phyloP scores from a whole-genome alignment of 1,284 basidiomycete genomes.

The Earliella scabrosa region DNA sequence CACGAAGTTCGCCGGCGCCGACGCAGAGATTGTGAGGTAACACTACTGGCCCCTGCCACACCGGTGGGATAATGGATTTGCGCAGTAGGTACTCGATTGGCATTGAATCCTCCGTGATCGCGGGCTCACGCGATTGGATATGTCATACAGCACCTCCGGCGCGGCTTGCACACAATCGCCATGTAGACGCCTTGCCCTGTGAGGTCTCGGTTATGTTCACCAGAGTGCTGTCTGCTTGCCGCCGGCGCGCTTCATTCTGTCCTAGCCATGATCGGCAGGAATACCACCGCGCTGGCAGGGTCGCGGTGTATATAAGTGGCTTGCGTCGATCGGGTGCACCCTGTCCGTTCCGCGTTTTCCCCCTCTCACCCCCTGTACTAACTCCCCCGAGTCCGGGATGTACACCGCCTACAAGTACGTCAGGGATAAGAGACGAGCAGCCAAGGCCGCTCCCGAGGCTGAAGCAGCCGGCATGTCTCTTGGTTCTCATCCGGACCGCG shows the following conservation, averaged over 20 bases:
- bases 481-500: not conserved
- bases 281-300: not conserved
- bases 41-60: too few species aligned
- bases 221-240: too few species aligned
- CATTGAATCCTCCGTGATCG: too few species aligned
- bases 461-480: not conserved
- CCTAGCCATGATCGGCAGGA: not conserved
- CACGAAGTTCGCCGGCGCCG: too few species aligned
- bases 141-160: not conserved
- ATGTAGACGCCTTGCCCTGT: not conserved
- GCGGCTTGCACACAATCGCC: not conserved
- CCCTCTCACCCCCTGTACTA: not conserved
- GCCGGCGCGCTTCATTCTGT: too few species aligned
- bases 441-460: conserved; percentile 18
- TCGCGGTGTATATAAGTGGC: not conserved
- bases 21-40: too few species aligned
- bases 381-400: conserved; percentile 6
- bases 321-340: too few species aligned
- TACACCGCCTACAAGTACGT: conserved; percentile 21
- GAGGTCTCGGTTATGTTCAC: too few species aligned
- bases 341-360: not conserved
- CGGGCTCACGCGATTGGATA: too few species aligned
- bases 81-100: too few species aligned
- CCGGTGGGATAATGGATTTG: too few species aligned
- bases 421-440: conserved; percentile 18